These are phyloP conservation scores for Cyclostephanos tholiformis DNA, from an alignment of 108 stramenopile genomes.

Conservation along the genomic window DNA sequence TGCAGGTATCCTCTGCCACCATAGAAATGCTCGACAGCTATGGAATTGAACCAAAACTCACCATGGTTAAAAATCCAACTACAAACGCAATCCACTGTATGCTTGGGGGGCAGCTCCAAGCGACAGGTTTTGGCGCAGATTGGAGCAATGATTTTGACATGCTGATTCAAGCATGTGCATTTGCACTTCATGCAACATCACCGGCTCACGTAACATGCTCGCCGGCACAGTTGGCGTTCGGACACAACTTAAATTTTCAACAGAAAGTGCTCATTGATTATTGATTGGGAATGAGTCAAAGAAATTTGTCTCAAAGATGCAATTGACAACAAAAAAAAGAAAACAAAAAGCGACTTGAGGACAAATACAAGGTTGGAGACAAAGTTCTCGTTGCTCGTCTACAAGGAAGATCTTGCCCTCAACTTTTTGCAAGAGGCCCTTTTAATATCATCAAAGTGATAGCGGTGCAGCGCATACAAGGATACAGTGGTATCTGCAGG, in stretches of 20 bases:
- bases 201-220: neutral
- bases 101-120: neutral
- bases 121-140: neutral
- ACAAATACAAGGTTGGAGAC: too few relatives aligned
- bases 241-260: conserved; percentile 10
- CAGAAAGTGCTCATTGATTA: conserved; percentile 15
- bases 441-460: too few relatives aligned
- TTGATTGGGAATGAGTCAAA: conserved; percentile 18
- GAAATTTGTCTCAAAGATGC: too few relatives aligned
- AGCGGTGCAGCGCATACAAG: too few relatives aligned
- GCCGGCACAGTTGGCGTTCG: conserved; percentile 15
- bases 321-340: too few relatives aligned
- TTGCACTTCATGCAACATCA: neutral
- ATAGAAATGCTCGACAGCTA: conserved; percentile 25
- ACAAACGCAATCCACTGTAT: conserved; percentile 45
- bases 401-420: too few relatives aligned
- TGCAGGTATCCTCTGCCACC: conserved; percentile 48
- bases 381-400: too few relatives aligned
- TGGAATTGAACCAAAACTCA: conserved; percentile 33
- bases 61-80: conserved; percentile 48
- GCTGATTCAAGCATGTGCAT: conserved; percentile 18
- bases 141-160: conserved; percentile 1
- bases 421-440: too few relatives aligned
- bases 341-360: too few relatives aligned
- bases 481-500: too few relatives aligned